Evolutionary conservation across 805 yeast genomes (phyloP), one percentile per base, ranked within the genome.

Genomic region (Candida gorgasii): DNA sequence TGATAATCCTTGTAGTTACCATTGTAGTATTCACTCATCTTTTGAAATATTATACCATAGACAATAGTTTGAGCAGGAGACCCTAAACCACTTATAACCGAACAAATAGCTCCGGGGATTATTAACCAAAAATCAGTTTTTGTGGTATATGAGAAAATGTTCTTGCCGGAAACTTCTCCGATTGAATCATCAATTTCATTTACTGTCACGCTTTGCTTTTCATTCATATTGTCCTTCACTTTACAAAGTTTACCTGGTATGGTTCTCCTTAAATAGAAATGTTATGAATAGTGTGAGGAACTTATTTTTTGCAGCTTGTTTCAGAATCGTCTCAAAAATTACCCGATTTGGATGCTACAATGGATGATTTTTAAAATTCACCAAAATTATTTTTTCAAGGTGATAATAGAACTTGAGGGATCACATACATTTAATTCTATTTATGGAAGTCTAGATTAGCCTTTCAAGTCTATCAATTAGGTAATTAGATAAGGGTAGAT

Each of bases 31-130:
- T 45, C 44, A 35, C 66, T 47, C 11, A 70, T 52, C 20, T 52
- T 62, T 3, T 57, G 53, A 16, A 90, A 86, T 0, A 85, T 71
- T 42, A 75, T 62, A 3, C 95, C 93, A 46, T 84, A 76, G 11
- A 89, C 52, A 3, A 86, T 69, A 0, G 95, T 76, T 14, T 79
- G 74, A 2, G 76, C 69, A 0, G 88, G 82, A 0, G 87, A 78
- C 0, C 77, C 76, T 2, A 77, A 55, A 0, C 89, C 79, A n/a
- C 80, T 68, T 1, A 73, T 49, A 8, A 69, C 48, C 13, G 85
- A 75, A n/a, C 74, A 50, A 0, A 68, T 2, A 0, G 55, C 15
- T 1, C 71, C 73, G 7, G 62, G 33, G 14, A 50, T 36, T 2
- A 53, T 39, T 11, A 50, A 29, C 1, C 43, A 35, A 12, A 47